Percentiles rank a stretch among this genome's conserved stretches.
Evolutionary conservation across 768 basidiomycete species (phyloP).

Genomic region (Rhizopogon rudus): DNA sequence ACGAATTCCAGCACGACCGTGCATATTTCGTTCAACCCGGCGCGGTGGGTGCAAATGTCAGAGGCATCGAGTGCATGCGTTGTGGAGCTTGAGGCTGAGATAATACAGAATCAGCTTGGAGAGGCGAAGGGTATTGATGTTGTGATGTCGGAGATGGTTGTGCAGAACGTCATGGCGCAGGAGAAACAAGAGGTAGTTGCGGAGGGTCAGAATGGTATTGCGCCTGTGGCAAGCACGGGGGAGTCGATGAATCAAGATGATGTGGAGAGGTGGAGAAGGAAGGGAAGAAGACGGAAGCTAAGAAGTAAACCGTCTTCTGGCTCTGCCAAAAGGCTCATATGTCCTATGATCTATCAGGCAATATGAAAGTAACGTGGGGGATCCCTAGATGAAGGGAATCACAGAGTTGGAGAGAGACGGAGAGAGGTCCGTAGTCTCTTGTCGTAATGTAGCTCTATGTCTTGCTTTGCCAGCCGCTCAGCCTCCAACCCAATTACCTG

Average conservation of each 20-base stretch:
- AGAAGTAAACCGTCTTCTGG: too few species aligned
- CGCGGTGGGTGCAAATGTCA: slow-evolving; percentile 5
- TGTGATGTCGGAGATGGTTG: slow-evolving; percentile 86
- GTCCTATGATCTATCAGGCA: too few species aligned
- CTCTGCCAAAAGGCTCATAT: too few species aligned
- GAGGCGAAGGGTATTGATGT: slow-evolving; percentile 88
- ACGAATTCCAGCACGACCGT: slow-evolving; percentile 62
- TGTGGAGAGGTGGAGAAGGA: neutral
- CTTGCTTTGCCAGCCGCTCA: too few species aligned
- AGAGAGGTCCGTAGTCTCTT: too few species aligned
- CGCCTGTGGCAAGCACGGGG: neutral
- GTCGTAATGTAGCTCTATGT: too few species aligned
- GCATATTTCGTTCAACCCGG: slow-evolving; percentile 55
- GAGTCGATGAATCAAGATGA: neutral
- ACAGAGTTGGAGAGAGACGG: too few species aligned
- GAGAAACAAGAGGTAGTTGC: slow-evolving; percentile 20
- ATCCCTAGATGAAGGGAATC: too few species aligned
- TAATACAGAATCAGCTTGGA: slow-evolving; percentile 46
- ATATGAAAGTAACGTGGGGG: too few species aligned
- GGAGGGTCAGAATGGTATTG: neutral
- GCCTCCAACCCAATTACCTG: too few species aligned
- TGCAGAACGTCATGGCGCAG: slow-evolving; percentile 51
- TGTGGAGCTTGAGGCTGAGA: slow-evolving; percentile 65
- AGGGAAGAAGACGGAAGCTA: too few species aligned
- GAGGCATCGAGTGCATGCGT: slow-evolving; percentile 40